Percentiles rank a stretch among this genome's conserved stretches.
phyloP scores from a whole-genome alignment of 2,329 filamentous ascomycete species.

The Stagonosporopsis chrysanthemi region DNA sequence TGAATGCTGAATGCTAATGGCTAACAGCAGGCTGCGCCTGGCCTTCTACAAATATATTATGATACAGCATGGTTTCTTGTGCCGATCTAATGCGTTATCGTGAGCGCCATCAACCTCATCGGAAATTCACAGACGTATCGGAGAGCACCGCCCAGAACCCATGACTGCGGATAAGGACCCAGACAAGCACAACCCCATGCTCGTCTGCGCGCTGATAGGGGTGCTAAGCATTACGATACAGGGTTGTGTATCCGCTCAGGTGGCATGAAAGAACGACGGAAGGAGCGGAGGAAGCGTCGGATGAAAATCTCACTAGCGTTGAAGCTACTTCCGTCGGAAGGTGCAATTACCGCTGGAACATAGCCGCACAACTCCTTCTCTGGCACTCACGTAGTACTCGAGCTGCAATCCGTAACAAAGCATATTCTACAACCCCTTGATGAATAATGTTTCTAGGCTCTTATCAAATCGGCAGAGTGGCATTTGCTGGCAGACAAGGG shows the following conservation, averaged over 20 bases:
- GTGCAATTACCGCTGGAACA: slow-evolving; percentile 3
- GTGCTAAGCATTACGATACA: neutral
- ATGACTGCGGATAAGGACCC: slow-evolving; percentile 8
- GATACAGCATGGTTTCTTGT: neutral
- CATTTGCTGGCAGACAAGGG: slow-evolving; percentile 29
- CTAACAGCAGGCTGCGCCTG: neutral
- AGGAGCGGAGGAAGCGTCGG: slow-evolving; percentile 12
- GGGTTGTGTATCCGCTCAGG: slow-evolving; percentile 4
- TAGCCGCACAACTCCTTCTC: neutral
- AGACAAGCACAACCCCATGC: neutral
- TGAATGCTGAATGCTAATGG: neutral
- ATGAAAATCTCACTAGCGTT: neutral
- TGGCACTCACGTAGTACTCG: neutral
- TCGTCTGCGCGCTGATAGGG: slow-evolving; percentile 1
- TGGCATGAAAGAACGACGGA: slow-evolving; percentile 6
- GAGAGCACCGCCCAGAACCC: neutral
- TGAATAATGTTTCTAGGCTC: neutral
- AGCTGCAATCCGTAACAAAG: neutral
- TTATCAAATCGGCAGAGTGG: slow-evolving; percentile 23
- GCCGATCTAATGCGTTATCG: slow-evolving; percentile 12
- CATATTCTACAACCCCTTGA: neutral
- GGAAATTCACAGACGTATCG: slow-evolving; percentile 14
- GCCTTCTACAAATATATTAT: slow-evolving; percentile 8
- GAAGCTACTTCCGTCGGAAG: slow-evolving; percentile 3
- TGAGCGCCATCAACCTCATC: slow-evolving; percentile 11